phyloP scores from a whole-genome alignment of 1,284 basidiomycete genomes.

The Pseudozyma flocculosa region DNA sequence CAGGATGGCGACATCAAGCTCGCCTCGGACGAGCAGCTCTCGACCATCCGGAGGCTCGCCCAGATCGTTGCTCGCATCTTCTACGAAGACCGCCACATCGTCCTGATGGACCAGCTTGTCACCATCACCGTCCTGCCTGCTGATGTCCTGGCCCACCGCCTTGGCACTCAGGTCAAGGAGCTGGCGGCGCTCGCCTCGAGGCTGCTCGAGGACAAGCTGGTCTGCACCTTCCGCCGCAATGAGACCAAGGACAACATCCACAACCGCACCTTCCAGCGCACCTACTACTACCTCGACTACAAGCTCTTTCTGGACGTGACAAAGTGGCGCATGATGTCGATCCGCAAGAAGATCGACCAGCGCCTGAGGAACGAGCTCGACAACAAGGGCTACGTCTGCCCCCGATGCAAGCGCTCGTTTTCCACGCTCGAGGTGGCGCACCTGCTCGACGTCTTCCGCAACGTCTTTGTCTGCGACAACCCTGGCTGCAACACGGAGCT shows the following conservation, averaged over 20 bases:
- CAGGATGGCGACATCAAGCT: constrained; percentile 30
- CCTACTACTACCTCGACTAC: constrained; percentile 95
- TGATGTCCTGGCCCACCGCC: constrained; percentile 82
- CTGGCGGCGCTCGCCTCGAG: constrained; percentile 86
- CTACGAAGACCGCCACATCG: constrained; percentile 87
- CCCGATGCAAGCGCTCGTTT: constrained; percentile 81
- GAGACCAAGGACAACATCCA: constrained; percentile 38
- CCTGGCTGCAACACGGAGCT: constrained; percentile 67
- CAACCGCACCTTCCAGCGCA: constrained; percentile 29
- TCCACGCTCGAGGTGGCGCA: constrained; percentile 82
- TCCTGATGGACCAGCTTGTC: constrained; percentile 89
- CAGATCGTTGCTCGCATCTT: constrained; percentile 90
- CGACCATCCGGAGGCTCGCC: constrained; percentile 65
- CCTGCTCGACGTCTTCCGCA: constrained; percentile 68
- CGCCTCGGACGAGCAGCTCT: constrained; percentile 47
- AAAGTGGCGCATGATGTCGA: constrained; percentile 95
- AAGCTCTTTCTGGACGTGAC: constrained; percentile 93
- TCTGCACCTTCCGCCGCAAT: constrained; percentile 58
- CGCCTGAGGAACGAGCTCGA: constrained; percentile 65
- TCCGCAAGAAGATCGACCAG: constrained; percentile 80
- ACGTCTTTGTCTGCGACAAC: constrained; percentile 52
- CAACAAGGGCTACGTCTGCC: constrained; percentile 93
- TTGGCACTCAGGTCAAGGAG: constrained; percentile 88
- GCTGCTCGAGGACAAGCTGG: constrained; percentile 77
- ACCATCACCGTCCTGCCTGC: constrained; percentile 86